A percentile compares a stretch with the other conserved stretches of the same genome.
phyloP scores from a whole-genome alignment of 169 alveolate genomes.

The Ichthyophthirius multifiliis region DNA sequence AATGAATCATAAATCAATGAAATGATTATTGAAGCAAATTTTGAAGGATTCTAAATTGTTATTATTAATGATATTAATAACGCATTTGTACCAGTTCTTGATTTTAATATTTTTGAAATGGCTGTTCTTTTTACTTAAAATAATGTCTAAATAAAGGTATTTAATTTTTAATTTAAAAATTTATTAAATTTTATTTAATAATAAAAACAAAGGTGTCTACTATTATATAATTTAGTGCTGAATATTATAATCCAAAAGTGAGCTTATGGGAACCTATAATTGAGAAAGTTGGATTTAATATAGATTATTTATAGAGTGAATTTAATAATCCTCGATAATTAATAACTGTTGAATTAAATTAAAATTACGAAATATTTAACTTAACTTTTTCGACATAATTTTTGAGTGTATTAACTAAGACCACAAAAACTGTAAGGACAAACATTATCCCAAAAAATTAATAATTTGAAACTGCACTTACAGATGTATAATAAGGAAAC shows the following conservation, averaged over 20 bases:
- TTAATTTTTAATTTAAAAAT: not conserved
- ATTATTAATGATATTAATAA: not conserved
- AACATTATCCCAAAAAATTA: not conserved
- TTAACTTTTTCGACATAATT: constrained; percentile 14
- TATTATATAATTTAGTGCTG: not conserved
- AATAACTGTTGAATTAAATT: not conserved
- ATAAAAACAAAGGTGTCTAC: not conserved
- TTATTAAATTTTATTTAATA: not conserved
- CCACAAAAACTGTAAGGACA: not conserved
- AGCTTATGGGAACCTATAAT: constrained; percentile 38
- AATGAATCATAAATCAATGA: not conserved
- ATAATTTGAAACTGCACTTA: not conserved
- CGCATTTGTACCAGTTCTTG: not conserved
- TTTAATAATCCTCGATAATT: not conserved
- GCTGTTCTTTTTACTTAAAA: not conserved
- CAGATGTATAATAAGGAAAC: not conserved
- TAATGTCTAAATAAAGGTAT: not conserved
- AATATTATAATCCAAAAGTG: constrained; percentile 22
- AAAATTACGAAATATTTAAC: not conserved
- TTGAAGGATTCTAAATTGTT: not conserved
- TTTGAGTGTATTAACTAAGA: not conserved
- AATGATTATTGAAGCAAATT: not conserved
- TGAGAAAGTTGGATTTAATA: constrained; percentile 26
- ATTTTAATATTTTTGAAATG: constrained; percentile 13
- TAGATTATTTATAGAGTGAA: constrained; percentile 10